Conservation (phyloP, 768 basidiomycete species). For the Panus rudis region DNA sequence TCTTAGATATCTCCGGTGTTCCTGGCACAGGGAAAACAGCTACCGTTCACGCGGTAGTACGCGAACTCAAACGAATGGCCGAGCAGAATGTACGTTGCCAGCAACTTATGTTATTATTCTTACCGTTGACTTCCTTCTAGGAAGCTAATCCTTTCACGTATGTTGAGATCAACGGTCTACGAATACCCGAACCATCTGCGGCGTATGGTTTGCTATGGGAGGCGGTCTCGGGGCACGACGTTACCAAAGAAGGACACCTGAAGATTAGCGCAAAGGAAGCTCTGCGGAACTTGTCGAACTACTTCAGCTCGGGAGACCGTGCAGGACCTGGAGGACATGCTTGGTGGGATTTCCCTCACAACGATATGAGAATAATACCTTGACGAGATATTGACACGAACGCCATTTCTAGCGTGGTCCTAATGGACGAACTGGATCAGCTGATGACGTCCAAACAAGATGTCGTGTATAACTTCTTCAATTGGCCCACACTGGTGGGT, state of each 20-base stretch:
- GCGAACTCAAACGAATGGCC: conserved; percentile 86
- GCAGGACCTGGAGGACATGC: conserved; percentile 81
- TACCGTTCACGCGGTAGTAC: conserved; percentile 88
- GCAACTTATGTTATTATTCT: not conserved
- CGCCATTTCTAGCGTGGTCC: conserved; percentile 59
- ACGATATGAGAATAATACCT: not conserved
- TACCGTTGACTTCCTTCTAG: conserved; percentile 32
- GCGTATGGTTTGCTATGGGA: conserved; percentile 94
- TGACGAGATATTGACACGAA: conserved; percentile 5
- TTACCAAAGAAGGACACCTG: conserved; percentile 52
- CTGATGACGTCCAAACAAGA: conserved; percentile 94
- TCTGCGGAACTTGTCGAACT: conserved; percentile 63
- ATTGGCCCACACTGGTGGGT: conserved; percentile 89
- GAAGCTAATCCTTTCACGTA: conserved; percentile 94
- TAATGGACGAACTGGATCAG: conserved; percentile 99
- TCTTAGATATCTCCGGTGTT: conserved; percentile 89
- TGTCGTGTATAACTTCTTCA: conserved; percentile 99
- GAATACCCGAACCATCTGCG: conserved; percentile 85
- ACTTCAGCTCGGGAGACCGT: conserved; percentile 62
- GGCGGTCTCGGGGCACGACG: conserved; percentile 77
- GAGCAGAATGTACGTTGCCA: conserved; percentile 54
- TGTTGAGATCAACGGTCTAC: conserved; percentile 95
- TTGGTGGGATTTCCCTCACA: conserved; percentile 49
- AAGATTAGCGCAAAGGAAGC: conserved; percentile 75
- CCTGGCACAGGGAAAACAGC: conserved; percentile 99